phyloP scores from a whole-genome alignment of 257 asterid genomes.

The Solanum commersonii region DNA sequence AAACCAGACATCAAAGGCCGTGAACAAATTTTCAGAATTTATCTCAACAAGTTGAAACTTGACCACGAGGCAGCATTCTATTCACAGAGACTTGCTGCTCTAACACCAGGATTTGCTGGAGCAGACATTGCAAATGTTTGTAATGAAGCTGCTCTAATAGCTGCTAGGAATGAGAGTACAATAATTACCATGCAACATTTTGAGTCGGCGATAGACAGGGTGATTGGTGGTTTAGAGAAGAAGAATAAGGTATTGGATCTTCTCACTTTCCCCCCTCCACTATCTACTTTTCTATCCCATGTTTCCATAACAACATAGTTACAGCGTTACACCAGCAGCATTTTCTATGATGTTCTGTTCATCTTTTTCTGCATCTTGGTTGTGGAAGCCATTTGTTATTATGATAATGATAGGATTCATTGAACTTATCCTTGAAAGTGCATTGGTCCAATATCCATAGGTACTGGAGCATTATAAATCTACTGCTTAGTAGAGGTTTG shows the following conservation, averaged over 20 bases:
- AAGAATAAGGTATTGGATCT: conserved; percentile 50
- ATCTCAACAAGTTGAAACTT: conserved; percentile 71
- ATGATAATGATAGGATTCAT: not conserved
- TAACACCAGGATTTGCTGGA: conserved; percentile 94
- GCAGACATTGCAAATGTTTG: conserved; percentile 95
- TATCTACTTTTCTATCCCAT: not conserved
- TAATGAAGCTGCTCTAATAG: conserved; percentile 89
- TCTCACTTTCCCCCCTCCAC: not conserved
- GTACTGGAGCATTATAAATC: not conserved
- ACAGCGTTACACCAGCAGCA: not conserved
- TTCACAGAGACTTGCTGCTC: conserved; percentile 91
- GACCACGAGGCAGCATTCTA: conserved; percentile 59
- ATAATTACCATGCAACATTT: conserved; percentile 65
- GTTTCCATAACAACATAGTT: not conserved
- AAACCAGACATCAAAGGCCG: conserved; percentile 93
- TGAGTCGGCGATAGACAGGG: conserved; percentile 82
- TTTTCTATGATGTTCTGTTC: not conserved
- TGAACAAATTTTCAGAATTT: conserved; percentile 71
- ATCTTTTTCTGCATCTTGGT: not conserved
- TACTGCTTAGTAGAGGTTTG: not conserved
- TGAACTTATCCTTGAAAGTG: not conserved
- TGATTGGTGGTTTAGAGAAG: conserved; percentile 91
- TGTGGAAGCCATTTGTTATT: not conserved
- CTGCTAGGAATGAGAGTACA: conserved; percentile 61
- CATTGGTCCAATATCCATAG: not conserved